Evolutionary conservation across 2,329 filamentous ascomycete species (phyloP), one percentile per base, ranked within the genome.

Genomic region (Sporothrix humicola): DNA sequence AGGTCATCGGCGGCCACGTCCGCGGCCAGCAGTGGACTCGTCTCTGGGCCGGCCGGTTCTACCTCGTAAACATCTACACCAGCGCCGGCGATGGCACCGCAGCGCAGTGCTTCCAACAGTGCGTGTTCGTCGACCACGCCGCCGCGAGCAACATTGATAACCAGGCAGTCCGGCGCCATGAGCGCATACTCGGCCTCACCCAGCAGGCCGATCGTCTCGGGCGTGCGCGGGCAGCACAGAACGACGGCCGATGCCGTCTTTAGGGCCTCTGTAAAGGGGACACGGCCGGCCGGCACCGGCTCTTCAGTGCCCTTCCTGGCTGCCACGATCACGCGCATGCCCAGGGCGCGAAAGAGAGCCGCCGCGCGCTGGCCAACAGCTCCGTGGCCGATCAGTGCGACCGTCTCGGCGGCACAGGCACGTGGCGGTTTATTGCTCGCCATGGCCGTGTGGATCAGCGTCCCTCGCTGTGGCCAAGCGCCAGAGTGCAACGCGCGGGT

Each of bases 71-170:
- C 80, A 56, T 83, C 81, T 2, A 81, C 72, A 1, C 80, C 81
- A 0, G 80, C 79, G 3, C 80, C 81, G 9, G 78, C 77, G 0
- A 82, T 78, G 58, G 78, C 77, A 2, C 78, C 78, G 6, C 59
- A 65, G 31, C 78, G 76, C 69, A 82, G 74, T 12, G 81, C 81
- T 4, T 77, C 76, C 0, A 82, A 74, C 68, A 82, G 72, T 2
- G 81, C 81, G 17, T 77, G 76, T 74, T 82, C 81, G 73, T 82
- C 80, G 0, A 82, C 78, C 8, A 81, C 72, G 6, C 77, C 77
- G 6, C 81, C 81, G 7, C 81, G 74, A 1, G 81, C 80, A 58
- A 81, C 80, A 65, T 82, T 82, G 66, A 82, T 76, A 17, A 80
- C 20, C 58, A 81, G 70, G 68, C 77, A 76, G 75, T 79, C 75